phyloP scores from a whole-genome alignment of 768 basidiomycete genomes.

The Boletales sp. region DNA sequence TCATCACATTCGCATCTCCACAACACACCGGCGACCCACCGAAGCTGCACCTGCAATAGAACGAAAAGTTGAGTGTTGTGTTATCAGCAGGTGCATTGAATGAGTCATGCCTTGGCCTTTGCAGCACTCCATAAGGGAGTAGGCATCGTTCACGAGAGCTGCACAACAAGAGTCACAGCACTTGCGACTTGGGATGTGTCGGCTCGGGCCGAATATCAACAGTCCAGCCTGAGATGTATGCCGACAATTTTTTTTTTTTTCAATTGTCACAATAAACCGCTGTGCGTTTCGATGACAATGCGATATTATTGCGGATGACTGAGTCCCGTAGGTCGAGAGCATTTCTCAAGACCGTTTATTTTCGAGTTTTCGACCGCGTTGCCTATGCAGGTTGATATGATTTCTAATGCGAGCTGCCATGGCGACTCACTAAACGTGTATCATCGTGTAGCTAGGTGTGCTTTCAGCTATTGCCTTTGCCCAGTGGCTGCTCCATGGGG shows the following conservation, averaged over 20 bases:
- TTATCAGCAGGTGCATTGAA: neutral
- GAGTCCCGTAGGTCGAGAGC: too few relatives aligned
- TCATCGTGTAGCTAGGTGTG: too few relatives aligned
- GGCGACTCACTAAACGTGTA: neutral
- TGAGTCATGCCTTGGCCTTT: slow-evolving; percentile 50
- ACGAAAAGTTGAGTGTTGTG: slow-evolving; percentile 2
- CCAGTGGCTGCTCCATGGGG: neutral
- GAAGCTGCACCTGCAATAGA: slow-evolving; percentile 42
- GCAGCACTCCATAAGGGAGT: slow-evolving; percentile 52
- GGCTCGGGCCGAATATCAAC: slow-evolving; percentile 10
- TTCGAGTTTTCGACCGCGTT: neutral
- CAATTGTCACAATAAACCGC: too few relatives aligned
- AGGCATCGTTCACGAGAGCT: slow-evolving; percentile 20
- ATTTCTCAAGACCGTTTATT: too few relatives aligned
- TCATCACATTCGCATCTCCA: neutral
- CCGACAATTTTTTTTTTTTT: too few relatives aligned
- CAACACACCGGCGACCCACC: slow-evolving; percentile 28
- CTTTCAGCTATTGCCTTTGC: too few relatives aligned
- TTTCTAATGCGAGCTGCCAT: neutral
- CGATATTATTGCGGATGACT: neutral
- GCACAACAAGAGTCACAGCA: neutral
- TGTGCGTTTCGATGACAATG: neutral
- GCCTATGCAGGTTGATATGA: neutral
- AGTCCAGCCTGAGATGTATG: too few relatives aligned
- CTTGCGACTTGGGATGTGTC: neutral